phyloP scores from a whole-genome alignment of 352 stramenopile species.

The Phytophthora ohioensis region DNA sequence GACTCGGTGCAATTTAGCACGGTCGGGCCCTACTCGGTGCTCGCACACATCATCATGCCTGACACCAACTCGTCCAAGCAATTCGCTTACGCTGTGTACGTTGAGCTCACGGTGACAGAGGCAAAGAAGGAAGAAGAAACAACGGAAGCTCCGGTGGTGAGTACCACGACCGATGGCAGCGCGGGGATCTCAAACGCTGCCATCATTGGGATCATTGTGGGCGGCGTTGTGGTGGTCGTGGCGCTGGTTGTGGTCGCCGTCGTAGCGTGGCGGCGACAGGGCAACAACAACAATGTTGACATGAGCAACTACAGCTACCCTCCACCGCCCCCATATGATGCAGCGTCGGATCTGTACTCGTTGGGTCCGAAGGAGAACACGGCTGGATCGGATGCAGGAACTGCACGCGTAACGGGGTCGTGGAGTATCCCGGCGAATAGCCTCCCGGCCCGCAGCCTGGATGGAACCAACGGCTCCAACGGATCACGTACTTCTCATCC shows the following conservation, averaged over 20 bases:
- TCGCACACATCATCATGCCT: conserved; percentile 72
- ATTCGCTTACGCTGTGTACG: conserved; percentile 63
- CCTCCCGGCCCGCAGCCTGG: conserved; percentile 41
- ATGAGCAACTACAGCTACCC: conserved; percentile 55
- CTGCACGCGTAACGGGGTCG: conserved; percentile 27
- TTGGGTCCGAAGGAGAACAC: conserved; percentile 32
- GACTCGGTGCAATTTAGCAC: conserved; percentile 49
- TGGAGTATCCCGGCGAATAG: conserved; percentile 36
- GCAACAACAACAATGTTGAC: conserved; percentile 28
- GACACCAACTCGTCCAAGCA: conserved; percentile 55
- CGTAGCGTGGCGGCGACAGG: conserved; percentile 47
- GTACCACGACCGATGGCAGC: conserved; percentile 23
- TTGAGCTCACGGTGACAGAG: conserved; percentile 49
- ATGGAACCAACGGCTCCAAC: conserved; percentile 49
- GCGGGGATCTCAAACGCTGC: conserved; percentile 52
- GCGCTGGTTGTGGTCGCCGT: conserved; percentile 52
- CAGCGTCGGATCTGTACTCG: conserved; percentile 45
- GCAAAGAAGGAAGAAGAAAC: conserved; percentile 17
- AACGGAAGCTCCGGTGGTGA: conserved; percentile 31
- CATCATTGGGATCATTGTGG: conserved; percentile 71
- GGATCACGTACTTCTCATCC: conserved; percentile 49
- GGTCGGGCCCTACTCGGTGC: conserved; percentile 50
- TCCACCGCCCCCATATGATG: conserved; percentile 60
- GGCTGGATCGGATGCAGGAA: conserved; percentile 24
- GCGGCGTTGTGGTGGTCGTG: conserved; percentile 55